Evolutionary conservation across 768 basidiomycete genomes (phyloP).

Genomic region (Polyporus arcularius): DNA sequence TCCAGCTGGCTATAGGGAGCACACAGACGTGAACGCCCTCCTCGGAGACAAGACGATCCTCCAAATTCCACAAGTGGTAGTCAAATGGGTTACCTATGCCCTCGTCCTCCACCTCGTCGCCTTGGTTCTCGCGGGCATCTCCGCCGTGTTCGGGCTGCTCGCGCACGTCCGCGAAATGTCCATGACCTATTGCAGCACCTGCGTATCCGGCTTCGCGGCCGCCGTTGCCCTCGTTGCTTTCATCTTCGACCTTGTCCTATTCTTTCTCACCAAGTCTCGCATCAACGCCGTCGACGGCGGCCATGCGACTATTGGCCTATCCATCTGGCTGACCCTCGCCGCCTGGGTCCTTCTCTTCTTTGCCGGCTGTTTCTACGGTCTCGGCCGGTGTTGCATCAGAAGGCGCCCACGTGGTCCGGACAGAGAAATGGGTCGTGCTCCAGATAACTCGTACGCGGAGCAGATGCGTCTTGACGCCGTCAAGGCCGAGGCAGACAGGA

Average conservation of each 20-base stretch:
- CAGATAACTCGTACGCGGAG: constrained; percentile 48
- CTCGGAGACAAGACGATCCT: constrained; percentile 67
- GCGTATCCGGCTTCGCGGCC: constrained; percentile 80
- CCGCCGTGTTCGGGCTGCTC: constrained; percentile 81
- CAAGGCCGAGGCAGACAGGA: constrained; percentile 84
- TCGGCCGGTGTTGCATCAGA: constrained; percentile 84
- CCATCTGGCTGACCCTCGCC: constrained; percentile 88
- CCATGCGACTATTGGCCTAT: constrained; percentile 79
- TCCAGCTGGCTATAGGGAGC: constrained; percentile 1
- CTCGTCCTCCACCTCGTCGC: constrained; percentile 92
- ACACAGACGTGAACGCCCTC: constrained; percentile 78
- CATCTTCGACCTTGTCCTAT: constrained; percentile 89
- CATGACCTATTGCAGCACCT: constrained; percentile 82
- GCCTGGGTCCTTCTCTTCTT: constrained; percentile 88
- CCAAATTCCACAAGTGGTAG: constrained; percentile 77
- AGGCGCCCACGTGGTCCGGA: constrained; percentile 46
- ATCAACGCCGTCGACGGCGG: constrained; percentile 77
- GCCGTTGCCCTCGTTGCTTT: constrained; percentile 81
- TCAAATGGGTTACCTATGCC: constrained; percentile 95
- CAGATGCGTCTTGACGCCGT: constrained; percentile 81
- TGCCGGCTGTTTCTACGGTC: constrained; percentile 82
- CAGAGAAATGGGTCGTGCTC: constrained; percentile 36
- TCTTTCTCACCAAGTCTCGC: constrained; percentile 85
- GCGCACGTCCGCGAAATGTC: constrained; percentile 87
- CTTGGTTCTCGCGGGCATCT: constrained; percentile 67